A percentile compares a stretch with the other conserved stretches of the same genome.
Evolutionary conservation across 306 rosid species (phyloP).

Genomic region (Inga leiocalycina): DNA sequence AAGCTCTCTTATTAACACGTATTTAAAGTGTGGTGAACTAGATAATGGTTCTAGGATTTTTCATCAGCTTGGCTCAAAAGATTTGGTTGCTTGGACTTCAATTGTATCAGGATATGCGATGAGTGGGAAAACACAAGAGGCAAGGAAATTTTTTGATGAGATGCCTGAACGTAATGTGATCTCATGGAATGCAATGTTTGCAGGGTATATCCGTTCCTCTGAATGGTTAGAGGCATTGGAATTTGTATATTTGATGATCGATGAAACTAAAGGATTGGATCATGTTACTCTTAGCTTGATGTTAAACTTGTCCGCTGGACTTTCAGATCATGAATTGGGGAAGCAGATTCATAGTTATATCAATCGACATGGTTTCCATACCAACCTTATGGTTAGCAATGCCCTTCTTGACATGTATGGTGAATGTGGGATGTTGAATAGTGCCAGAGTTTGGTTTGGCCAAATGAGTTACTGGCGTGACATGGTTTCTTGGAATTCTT

Average conservation of each 20-base stretch:
- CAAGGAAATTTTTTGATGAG: slow-evolving; percentile 58
- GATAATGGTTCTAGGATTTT: slow-evolving; percentile 55
- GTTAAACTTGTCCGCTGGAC: slow-evolving; percentile 51
- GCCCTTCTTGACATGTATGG: slow-evolving; percentile 85
- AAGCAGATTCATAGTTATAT: slow-evolving; percentile 69
- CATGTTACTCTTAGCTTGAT: slow-evolving; percentile 63
- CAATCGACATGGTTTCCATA: slow-evolving; percentile 52
- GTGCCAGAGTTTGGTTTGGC: slow-evolving; percentile 35
- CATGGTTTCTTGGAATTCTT: slow-evolving; percentile 18
- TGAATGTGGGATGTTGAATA: slow-evolving; percentile 72
- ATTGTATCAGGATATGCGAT: slow-evolving; percentile 66
- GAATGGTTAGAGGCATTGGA: slow-evolving; percentile 59
- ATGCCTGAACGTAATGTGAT: slow-evolving; percentile 76
- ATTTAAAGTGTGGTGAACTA: slow-evolving; percentile 61
- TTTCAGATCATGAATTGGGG: slow-evolving; percentile 64
- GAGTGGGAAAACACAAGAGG: slow-evolving; percentile 59
- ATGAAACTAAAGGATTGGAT: slow-evolving; percentile 40
- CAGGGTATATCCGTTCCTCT: slow-evolving; percentile 49
- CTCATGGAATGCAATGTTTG: slow-evolving; percentile 86
- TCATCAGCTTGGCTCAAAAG: slow-evolving; percentile 51
- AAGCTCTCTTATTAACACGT: slow-evolving; percentile 62
- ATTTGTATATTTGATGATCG: slow-evolving; percentile 55
- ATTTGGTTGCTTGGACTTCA: slow-evolving; percentile 72
- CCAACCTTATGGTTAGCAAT: slow-evolving; percentile 57
- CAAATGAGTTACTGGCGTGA: slow-evolving; percentile 13